Conservation (phyloP, 352 stramenopile species). For the Blastocystis sp. region DNA sequence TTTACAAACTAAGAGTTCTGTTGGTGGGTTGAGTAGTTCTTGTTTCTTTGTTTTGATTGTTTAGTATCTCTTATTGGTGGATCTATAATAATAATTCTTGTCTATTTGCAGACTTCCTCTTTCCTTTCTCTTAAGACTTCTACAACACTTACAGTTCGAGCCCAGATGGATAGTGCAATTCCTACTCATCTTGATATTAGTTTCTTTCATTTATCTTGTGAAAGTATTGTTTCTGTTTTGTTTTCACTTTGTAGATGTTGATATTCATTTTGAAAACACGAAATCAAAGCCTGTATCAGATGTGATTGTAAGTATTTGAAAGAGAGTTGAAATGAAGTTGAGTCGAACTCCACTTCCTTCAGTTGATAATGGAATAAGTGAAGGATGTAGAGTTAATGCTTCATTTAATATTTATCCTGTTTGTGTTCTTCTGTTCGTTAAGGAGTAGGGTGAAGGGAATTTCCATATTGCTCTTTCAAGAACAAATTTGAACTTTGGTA, state of each 20-base stretch:
- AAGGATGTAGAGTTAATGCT: background rate
- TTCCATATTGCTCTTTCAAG: background rate
- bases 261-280: background rate
- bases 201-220: background rate
- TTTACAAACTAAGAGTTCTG: background rate
- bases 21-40: background rate
- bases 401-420: background rate
- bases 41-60: background rate
- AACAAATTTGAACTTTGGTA: background rate
- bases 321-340: background rate
- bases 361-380: background rate
- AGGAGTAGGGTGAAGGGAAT: conserved; percentile 2
- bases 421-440: background rate
- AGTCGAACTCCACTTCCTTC: background rate
- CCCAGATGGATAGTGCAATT: background rate
- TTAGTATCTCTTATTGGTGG: background rate
- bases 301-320: background rate
- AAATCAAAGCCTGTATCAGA: background rate
- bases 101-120: background rate
- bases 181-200: background rate
- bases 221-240: background rate
- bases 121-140: background rate
- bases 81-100: background rate
- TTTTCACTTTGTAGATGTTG: background rate
- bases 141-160: background rate